phyloP scores from a whole-genome alignment of 2,329 filamentous ascomycete species.

The Calonectria multiphialidica region DNA sequence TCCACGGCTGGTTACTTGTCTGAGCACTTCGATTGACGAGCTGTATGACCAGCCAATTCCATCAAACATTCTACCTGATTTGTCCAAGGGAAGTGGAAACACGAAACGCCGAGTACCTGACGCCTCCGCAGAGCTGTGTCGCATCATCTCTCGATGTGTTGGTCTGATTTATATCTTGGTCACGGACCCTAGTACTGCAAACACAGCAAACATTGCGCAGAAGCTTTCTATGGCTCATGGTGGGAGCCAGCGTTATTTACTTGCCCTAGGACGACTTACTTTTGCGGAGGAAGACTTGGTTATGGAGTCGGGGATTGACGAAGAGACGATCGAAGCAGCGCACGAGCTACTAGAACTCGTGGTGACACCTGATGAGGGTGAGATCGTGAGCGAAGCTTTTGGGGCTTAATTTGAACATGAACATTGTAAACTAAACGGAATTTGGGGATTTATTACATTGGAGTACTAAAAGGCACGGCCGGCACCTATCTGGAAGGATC shows the following conservation, averaged over 20 bases:
- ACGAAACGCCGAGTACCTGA: slow-evolving; percentile 19
- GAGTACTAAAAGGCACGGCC: background rate
- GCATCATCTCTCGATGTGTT: slow-evolving; percentile 62
- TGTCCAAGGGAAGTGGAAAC: slow-evolving; percentile 20
- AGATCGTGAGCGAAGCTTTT: slow-evolving; percentile 58
- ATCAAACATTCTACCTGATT: slow-evolving; percentile 52
- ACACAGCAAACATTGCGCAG: slow-evolving; percentile 71
- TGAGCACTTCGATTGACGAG: slow-evolving; percentile 76
- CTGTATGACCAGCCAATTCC: slow-evolving; percentile 71
- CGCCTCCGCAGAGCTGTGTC: slow-evolving; percentile 50
- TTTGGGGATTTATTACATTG: background rate
- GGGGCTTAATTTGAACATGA: slow-evolving; percentile 43
- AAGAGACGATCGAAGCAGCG: slow-evolving; percentile 84
- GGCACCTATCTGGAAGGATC: slow-evolving; percentile 2
- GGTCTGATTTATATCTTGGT: slow-evolving; percentile 65
- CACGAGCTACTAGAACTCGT: slow-evolving; percentile 84
- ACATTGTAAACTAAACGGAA: background rate
- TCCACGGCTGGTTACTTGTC: slow-evolving; percentile 78
- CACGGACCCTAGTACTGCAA: slow-evolving; percentile 59
- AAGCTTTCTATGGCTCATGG: slow-evolving; percentile 79
- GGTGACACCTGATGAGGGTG: slow-evolving; percentile 79
- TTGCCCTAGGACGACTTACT: slow-evolving; percentile 84
- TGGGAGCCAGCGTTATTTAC: slow-evolving; percentile 83
- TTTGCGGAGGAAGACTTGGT: slow-evolving; percentile 85
- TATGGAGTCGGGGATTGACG: slow-evolving; percentile 81